Percentiles rank a stretch among this genome's conserved stretches.
Evolutionary conservation across 1,139 yeast species (phyloP).

Genomic region (Zygoascus sp.): DNA sequence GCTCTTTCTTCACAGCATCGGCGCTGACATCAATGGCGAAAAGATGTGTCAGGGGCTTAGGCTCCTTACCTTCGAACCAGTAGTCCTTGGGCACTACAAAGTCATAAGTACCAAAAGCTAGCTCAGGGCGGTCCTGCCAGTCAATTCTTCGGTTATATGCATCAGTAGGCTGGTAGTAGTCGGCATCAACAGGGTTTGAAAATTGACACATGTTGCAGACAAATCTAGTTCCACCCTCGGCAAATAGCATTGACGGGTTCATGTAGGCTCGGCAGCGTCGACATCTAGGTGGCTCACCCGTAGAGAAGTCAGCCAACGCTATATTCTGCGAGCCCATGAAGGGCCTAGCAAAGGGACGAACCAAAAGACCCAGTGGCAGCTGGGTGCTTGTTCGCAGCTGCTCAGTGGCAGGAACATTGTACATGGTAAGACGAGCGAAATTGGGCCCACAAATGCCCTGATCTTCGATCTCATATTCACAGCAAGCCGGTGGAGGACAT

Average conservation of each 20-base stretch:
- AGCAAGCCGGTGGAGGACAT: conserved; percentile 77
- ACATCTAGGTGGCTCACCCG: conserved; percentile 78
- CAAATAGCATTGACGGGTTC: conserved; percentile 74
- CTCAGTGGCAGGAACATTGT: conserved; percentile 76
- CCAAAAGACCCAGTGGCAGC: conserved; percentile 73
- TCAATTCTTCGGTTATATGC: conserved; percentile 57
- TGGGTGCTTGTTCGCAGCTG: conserved; percentile 64
- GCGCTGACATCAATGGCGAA: conserved; percentile 73
- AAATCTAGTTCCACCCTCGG: conserved; percentile 59
- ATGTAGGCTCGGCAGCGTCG: conserved; percentile 85
- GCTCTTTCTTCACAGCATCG: conserved; percentile 56
- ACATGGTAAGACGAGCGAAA: conserved; percentile 73
- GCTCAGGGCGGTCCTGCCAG: conserved; percentile 63
- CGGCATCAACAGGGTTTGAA: conserved; percentile 64
- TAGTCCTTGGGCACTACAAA: conserved; percentile 71
- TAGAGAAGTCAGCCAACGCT: conserved; percentile 62
- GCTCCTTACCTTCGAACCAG: conserved; percentile 45
- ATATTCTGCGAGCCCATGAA: conserved; percentile 38
- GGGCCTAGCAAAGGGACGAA: conserved; percentile 71
- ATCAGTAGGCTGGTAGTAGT: conserved; percentile 62
- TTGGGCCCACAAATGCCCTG: conserved; percentile 85
- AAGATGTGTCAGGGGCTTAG: conserved; percentile 60
- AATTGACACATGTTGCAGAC: conserved; percentile 87
- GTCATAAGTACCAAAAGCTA: conserved; percentile 81
- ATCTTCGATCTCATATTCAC: conserved; percentile 65